Evolutionary conservation across 1,139 yeast species (phyloP).

Genomic region (Magnusiomyces fungicola): DNA sequence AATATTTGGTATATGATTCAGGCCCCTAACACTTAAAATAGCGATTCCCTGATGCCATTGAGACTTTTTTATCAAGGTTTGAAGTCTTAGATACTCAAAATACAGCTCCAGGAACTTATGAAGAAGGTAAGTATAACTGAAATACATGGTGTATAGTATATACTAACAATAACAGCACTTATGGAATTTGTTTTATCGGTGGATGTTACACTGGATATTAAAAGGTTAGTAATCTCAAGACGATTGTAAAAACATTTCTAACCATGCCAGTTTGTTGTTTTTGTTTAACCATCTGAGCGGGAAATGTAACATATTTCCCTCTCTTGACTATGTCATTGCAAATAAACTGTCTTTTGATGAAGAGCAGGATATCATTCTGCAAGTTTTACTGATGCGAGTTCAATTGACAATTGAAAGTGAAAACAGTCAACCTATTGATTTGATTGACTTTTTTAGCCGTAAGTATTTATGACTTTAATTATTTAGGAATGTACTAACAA

Average conservation of each 20-base stretch:
- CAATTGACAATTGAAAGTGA: slow-evolving; percentile 11
- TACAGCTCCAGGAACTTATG: slow-evolving; percentile 9
- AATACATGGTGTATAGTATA: neutral
- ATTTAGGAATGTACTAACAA: neutral
- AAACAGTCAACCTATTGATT: slow-evolving; percentile 3
- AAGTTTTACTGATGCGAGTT: slow-evolving; percentile 11
- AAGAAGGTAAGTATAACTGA: slow-evolving; percentile 6
- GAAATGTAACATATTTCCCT: slow-evolving; percentile 14
- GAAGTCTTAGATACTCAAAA: slow-evolving; percentile 14
- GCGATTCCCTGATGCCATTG: slow-evolving; percentile 15
- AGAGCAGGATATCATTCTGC: slow-evolving; percentile 5
- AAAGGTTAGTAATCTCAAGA: slow-evolving; percentile 5
- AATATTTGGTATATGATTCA: neutral
- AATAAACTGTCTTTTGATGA: slow-evolving; percentile 12
- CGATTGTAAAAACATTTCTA: neutral
- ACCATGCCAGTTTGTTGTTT: slow-evolving; percentile 12
- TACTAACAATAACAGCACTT: slow-evolving; percentile 9
- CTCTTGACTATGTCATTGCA: slow-evolving; percentile 14
- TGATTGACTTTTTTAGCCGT: slow-evolving; percentile 14
- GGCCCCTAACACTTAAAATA: neutral
- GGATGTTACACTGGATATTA: slow-evolving; percentile 12
- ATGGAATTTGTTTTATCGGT: slow-evolving; percentile 15
- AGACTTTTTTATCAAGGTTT: slow-evolving; percentile 15
- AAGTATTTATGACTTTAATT: neutral
- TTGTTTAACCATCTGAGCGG: slow-evolving; percentile 13